phyloP scores from a whole-genome alignment of 805 yeast genomes.

The Pichia cabralensis region DNA sequence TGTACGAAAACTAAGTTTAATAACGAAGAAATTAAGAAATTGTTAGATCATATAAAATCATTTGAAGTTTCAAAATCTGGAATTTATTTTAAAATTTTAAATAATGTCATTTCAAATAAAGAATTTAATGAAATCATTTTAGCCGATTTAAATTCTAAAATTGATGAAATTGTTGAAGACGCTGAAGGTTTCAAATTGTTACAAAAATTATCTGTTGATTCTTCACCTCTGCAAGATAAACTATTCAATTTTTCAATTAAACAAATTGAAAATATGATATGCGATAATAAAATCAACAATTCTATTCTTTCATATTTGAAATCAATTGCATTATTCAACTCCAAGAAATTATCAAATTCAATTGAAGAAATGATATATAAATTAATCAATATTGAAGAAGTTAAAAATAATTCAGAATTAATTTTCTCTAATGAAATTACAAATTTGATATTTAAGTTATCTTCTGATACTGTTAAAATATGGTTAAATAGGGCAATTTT shows the following conservation, averaged over 20 bases:
- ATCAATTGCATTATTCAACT: conserved; percentile 5
- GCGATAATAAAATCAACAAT: background rate
- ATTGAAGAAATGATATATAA: conserved; percentile 5
- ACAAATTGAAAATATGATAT: conserved; percentile 7
- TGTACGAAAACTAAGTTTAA: background rate
- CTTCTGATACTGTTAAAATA: conserved; percentile 19
- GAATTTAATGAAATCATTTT: background rate
- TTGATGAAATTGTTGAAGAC: background rate
- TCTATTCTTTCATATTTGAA: conserved; percentile 10
- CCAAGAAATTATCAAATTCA: background rate
- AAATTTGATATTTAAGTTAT: conserved; percentile 5
- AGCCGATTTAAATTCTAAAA: too few relatives aligned
- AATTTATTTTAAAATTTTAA: conserved; percentile 3
- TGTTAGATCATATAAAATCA: background rate
- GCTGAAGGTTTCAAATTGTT: conserved; percentile 8
- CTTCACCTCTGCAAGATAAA: background rate
- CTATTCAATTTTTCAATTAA: conserved; percentile 4
- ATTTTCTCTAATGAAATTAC: conserved; percentile 22
- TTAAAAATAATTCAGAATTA: conserved; percentile 25
- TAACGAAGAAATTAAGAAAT: background rate
- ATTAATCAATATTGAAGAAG: conserved; percentile 16
- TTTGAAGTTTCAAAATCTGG: background rate
- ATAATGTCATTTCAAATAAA: background rate
- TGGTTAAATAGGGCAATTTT: conserved; percentile 55
- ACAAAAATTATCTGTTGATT: conserved; percentile 2